Conservation (phyloP, 176 grass and related monocot genomes). For the Rhipidocladum racemiflorum region DNA sequence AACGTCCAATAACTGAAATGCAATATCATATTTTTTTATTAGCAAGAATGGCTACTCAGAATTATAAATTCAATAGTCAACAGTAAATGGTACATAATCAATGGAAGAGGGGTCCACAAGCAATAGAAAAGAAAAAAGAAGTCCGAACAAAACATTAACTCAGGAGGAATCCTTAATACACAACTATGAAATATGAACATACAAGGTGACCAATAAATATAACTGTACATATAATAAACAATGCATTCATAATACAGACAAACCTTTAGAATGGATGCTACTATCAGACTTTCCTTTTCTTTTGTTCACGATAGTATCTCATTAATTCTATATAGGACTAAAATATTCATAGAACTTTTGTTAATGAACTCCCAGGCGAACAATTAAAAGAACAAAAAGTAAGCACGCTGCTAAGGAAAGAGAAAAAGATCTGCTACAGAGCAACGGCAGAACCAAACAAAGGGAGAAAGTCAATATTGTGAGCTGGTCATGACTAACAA, state of each 20-base stretch:
- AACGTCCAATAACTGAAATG: conserved; percentile 21
- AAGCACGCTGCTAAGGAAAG: neutral
- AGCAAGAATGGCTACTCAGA: conserved; percentile 28
- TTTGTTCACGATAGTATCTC: conserved; percentile 17
- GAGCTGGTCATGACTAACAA: neutral
- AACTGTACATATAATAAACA: neutral
- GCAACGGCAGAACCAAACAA: neutral
- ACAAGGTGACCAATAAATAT: neutral
- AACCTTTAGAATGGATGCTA: neutral
- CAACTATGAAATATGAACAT: neutral
- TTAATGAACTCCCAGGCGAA: neutral
- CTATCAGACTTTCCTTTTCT: neutral
- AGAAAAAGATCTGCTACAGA: neutral
- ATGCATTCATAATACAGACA: neutral
- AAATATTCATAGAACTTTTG: neutral
- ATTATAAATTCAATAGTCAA: conserved; percentile 12
- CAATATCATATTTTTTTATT: conserved; percentile 25
- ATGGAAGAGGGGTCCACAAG: conserved; percentile 2
- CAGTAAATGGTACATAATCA: conserved; percentile 26
- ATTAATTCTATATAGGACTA: neutral
- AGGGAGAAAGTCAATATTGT: neutral
- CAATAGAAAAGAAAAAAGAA: conserved; percentile 7
- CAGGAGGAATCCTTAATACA: neutral
- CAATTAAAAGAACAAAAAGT: neutral
- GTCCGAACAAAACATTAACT: neutral